phyloP scores from a whole-genome alignment of 495 filamentous ascomycete genomes.

The Cercophora sp. region DNA sequence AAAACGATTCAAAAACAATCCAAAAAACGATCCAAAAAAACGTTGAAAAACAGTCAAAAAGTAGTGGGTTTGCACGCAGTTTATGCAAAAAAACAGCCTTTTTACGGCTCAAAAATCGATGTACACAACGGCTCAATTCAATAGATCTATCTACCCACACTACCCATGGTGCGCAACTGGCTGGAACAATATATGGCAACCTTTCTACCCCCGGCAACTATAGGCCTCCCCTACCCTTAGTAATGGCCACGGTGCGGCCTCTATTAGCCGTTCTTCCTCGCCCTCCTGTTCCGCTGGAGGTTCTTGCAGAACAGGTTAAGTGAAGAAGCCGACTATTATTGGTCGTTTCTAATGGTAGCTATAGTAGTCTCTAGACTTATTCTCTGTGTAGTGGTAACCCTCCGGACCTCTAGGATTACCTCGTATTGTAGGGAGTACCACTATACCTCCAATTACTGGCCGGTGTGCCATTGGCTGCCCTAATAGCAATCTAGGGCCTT shows the following conservation, averaged over 20 bases:
- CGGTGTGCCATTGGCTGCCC: not conserved
- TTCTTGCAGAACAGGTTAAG: too few species aligned
- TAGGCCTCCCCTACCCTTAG: too few species aligned
- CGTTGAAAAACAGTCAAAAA: not conserved
- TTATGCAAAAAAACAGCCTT: not conserved
- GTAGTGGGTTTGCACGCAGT: not conserved
- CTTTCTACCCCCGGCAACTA: too few species aligned
- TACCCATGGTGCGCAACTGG: too few species aligned
- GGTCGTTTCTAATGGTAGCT: not conserved
- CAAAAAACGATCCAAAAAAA: not conserved
- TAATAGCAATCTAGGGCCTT: not conserved
- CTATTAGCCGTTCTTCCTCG: too few species aligned
- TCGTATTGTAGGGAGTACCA: constrained; percentile 5
- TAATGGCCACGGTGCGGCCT: too few species aligned
- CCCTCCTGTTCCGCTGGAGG: too few species aligned
- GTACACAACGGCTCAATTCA: not conserved
- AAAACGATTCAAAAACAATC: not conserved
- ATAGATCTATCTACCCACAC: not conserved
- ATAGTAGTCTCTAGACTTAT: not conserved
- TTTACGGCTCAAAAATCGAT: not conserved
- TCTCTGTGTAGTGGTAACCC: not conserved
- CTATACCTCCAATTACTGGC: not conserved
- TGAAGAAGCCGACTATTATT: too few species aligned
- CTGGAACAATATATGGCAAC: too few species aligned
- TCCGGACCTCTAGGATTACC: constrained; percentile 1